A percentile compares a stretch with the other conserved stretches of the same genome.
These are phyloP conservation scores for Trametes hirsuta DNA, from an alignment of 1,284 basidiomycete species.

Conservation along the genomic window DNA sequence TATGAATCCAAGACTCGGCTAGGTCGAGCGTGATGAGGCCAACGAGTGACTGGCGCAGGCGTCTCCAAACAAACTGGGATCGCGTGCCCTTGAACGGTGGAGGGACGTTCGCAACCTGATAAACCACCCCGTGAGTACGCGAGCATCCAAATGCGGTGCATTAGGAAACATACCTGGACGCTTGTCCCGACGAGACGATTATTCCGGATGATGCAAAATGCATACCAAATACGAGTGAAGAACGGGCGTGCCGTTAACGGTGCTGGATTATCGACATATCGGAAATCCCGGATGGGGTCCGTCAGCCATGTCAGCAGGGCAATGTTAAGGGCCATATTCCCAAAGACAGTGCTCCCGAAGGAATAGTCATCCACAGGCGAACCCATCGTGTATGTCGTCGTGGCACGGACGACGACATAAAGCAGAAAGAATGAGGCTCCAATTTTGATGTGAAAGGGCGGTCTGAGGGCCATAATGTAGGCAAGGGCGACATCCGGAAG, in stretches of 20 bases:
- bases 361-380: constrained; percentile 9
- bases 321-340: constrained; percentile 11
- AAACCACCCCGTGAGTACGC: background rate
- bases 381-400: constrained; percentile 7
- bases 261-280: background rate
- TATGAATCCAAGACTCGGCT: constrained; percentile 16
- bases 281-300: constrained; percentile 12
- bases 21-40: constrained; percentile 15
- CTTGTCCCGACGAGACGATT: constrained; percentile 18
- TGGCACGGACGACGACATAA: background rate
- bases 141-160: background rate
- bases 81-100: constrained; percentile 3
- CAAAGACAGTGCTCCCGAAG: constrained; percentile 12
- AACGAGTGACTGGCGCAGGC: background rate
- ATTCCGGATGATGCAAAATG: constrained; percentile 12
- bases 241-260: constrained; percentile 1
- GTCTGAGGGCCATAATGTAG: constrained; percentile 5
- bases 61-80: constrained; percentile 5
- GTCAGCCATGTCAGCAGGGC: constrained; percentile 12
- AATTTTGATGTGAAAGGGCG: background rate
- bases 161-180: constrained; percentile 8
- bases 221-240: constrained; percentile 7
- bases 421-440: constrained; percentile 4
- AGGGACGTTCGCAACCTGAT: constrained; percentile 14
- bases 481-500: constrained; percentile 9